Conservation (phyloP, 306 rosid genomes). For the Corylus avellana region DNA sequence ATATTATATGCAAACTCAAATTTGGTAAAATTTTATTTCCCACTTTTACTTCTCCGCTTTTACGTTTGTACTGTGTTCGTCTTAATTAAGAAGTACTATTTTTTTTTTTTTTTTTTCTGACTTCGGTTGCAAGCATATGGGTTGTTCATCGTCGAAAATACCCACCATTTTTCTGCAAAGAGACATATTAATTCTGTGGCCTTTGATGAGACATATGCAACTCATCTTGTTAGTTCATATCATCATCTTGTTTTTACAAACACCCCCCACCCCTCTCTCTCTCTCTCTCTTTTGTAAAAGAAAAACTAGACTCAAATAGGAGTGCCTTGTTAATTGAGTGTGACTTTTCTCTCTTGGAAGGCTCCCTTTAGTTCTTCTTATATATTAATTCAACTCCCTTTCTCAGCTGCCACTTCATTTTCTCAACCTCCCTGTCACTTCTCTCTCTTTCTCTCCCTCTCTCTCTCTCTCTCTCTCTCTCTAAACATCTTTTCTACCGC, state of each 20-base stretch:
- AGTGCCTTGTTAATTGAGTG: constrained; percentile 29
- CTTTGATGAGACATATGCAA: constrained; percentile 41
- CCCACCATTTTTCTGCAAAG: constrained; percentile 42
- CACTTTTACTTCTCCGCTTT: no score
- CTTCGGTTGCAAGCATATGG: constrained; percentile 37
- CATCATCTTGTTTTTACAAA: constrained; percentile 33
- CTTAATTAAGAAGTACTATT: background rate
- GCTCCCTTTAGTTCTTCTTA: constrained; percentile 29
- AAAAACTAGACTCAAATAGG: constrained; percentile 3
- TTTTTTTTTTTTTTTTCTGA: background rate
- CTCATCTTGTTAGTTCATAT: constrained; percentile 31
- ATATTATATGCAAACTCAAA: constrained; percentile 12
- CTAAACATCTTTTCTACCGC: constrained; percentile 28
- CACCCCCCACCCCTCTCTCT: constrained; percentile 9
- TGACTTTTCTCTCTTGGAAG: constrained; percentile 47
- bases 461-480: constrained; percentile 24
- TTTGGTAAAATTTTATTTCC: background rate
- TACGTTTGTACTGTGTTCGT: constrained; percentile 7
- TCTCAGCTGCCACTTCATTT: constrained; percentile 58
- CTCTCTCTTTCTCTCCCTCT: no score
- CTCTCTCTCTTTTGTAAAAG: background rate
- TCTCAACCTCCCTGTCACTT: constrained; percentile 36
- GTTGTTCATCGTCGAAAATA: constrained; percentile 24
- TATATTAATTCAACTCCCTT: constrained; percentile 45
- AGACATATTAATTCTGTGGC: constrained; percentile 34